Conservation (phyloP, 371 early-diverging fungal species). For the Mucor irregularis region DNA sequence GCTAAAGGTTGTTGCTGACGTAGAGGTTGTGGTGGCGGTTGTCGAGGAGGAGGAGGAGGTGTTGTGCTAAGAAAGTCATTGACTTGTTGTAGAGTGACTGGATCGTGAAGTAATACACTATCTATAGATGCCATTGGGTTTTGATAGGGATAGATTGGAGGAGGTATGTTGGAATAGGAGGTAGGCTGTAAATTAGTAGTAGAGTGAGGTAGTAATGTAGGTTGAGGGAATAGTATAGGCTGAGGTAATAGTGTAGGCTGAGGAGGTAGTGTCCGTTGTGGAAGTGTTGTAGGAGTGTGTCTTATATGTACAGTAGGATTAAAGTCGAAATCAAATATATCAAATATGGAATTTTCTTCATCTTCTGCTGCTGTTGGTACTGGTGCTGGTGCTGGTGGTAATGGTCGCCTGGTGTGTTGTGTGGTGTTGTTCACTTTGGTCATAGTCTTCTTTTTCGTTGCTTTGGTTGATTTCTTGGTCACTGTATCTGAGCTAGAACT, state of each 20-base stretch:
- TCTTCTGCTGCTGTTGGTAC: background rate
- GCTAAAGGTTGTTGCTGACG: background rate
- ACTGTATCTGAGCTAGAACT: no score
- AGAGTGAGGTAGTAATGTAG: background rate
- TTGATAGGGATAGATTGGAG: background rate
- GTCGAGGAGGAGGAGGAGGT: no score
- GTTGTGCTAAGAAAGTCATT: background rate
- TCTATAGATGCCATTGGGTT: background rate
- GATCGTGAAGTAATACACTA: background rate
- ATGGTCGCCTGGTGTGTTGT: no score
- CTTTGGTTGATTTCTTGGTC: no score
- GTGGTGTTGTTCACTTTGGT: no score
- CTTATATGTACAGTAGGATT: background rate
- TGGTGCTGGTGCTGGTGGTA: conserved; percentile 20
- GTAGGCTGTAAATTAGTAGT: background rate
- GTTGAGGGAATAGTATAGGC: background rate
- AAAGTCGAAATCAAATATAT: conserved; percentile 17
- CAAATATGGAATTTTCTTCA: conserved; percentile 10
- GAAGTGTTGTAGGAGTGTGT: background rate
- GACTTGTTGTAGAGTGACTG: background rate
- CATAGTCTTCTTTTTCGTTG: background rate
- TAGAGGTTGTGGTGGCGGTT: background rate
- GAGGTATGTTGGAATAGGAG: background rate
- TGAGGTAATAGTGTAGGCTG: no score
- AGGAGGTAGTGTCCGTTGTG: no score